Base-by-base conservation (phyloP, 2,329 filamentous ascomycete species). In the Paracamarosporium sp. region DNA sequence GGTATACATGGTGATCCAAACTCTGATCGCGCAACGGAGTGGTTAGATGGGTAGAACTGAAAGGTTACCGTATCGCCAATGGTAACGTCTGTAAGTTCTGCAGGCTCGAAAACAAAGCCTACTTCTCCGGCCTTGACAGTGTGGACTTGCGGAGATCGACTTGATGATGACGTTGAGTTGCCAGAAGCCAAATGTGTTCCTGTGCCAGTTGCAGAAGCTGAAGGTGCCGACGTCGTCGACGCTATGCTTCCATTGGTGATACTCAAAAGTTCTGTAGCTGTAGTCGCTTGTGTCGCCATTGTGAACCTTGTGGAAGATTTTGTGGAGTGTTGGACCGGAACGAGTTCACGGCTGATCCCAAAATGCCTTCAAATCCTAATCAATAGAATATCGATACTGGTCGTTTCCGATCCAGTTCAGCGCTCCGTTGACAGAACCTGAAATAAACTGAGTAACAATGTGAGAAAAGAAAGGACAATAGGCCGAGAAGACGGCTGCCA, bases 21-120 rank as follows among this genome's bases (percentile, higher is more conserved):
- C 31, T 76, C 76, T 5, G 78, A 74, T 31, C 76, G 67, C 24
- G 78, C 74, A 3, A 81, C 79, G 0, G 78, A 79, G 56, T 81
- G 79, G 51, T 80, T 78, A 13, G 71, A 68, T 4, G 78, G 74
- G 40, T 71, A 79, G 65, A 81, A 81, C 35, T 73, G 66, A 43
- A 69, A 73, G 13, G 74, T 67, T 5, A 78, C 57, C 4, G 63
- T 75, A 54, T 81, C 79, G 17, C 78, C 78, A 2, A 73, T 65
- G 5, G 67, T 67, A 11, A 78, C 78, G 41, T 71, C 64, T 12
- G 57, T 60, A 27, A 80, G 65, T 28, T 68, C 67, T 36, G 74
- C 72, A 1, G 79, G 79, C 9, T 67, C 63, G 51, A 76, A 80
- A 28, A 66, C 67, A 54, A 76, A 72, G 6, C 67, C 67, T 5